These are phyloP conservation scores for Ogataea methylovora DNA, from an alignment of 805 yeast genomes.

Conservation along the genomic window DNA sequence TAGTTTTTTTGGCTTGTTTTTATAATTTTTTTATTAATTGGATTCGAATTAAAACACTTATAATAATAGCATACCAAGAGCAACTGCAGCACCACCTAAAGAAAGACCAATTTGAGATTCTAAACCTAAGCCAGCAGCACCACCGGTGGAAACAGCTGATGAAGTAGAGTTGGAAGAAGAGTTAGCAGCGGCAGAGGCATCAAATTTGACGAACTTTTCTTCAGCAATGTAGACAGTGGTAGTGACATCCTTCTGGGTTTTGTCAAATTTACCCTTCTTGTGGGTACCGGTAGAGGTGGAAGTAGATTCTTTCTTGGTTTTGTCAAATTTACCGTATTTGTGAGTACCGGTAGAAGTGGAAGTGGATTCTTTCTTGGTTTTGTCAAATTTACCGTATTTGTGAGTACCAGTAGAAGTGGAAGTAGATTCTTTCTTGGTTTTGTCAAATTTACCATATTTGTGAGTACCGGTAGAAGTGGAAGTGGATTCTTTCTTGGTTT, in stretches of 20 bases:
- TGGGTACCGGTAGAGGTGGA: constrained; percentile 42
- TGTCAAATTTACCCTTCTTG: constrained; percentile 48
- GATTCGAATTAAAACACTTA: constrained; percentile 2
- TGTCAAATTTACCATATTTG: constrained; percentile 38
- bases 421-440: constrained; percentile 32
- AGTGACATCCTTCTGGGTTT: constrained; percentile 23
- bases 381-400: constrained; percentile 42
- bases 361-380: constrained; percentile 28
- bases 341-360: constrained; percentile 41
- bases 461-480: constrained; percentile 29
- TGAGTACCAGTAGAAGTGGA: constrained; percentile 32
- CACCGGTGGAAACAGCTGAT: constrained; percentile 13
- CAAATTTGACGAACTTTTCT: constrained; percentile 10
- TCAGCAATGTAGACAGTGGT: constrained; percentile 27
- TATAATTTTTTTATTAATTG: background rate
- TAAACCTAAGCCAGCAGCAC: constrained; percentile 16
- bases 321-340: constrained; percentile 49
- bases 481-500: constrained; percentile 22
- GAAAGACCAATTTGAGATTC: constrained; percentile 12
- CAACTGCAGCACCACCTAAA: constrained; percentile 14
- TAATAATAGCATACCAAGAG: constrained; percentile 9
- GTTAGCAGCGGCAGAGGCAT: constrained; percentile 16
- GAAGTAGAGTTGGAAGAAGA: constrained; percentile 12
- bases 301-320: constrained; percentile 26
- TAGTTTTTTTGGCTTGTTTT: too few species aligned